phyloP scores from a whole-genome alignment of 2,329 filamentous ascomycete species.

The Verticillium albo-atrum region DNA sequence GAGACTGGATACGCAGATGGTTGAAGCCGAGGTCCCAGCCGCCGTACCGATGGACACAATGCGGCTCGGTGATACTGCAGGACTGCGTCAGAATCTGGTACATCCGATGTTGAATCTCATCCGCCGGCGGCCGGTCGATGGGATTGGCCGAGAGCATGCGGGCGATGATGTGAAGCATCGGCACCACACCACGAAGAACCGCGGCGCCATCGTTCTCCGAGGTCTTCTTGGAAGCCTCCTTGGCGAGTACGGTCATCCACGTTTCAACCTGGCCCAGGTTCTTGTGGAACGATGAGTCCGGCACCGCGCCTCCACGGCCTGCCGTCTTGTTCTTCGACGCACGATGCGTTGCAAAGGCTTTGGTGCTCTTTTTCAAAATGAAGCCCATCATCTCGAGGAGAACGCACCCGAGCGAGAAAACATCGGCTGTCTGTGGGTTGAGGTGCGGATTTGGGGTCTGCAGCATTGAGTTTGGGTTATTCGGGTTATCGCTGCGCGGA shows the following conservation, averaged over 20 bases:
- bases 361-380: slow-evolving; percentile 61
- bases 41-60: slow-evolving; percentile 48
- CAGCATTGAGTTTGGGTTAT: slow-evolving; percentile 27
- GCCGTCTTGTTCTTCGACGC: slow-evolving; percentile 58
- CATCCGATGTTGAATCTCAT: slow-evolving; percentile 46
- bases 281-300: slow-evolving; percentile 68
- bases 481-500: slow-evolving; percentile 22
- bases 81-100: slow-evolving; percentile 47
- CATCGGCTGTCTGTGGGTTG: slow-evolving; percentile 57
- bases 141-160: slow-evolving; percentile 51
- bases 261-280: slow-evolving; percentile 64
- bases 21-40: slow-evolving; percentile 24
- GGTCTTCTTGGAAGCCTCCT: slow-evolving; percentile 49
- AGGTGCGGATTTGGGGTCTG: slow-evolving; percentile 37
- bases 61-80: slow-evolving; percentile 43
- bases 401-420: slow-evolving; percentile 70
- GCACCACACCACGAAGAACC: slow-evolving; percentile 45
- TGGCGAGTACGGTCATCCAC: slow-evolving; percentile 61
- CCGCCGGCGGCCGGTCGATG: slow-evolving; percentile 46
- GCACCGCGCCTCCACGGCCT: slow-evolving; percentile 54
- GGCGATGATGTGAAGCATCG: slow-evolving; percentile 47
- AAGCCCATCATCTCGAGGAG: slow-evolving; percentile 69
- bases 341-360: slow-evolving; percentile 63
- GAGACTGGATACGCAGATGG: slow-evolving; percentile 14
- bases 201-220: slow-evolving; percentile 32